Base-by-base conservation (phyloP, 2,329 filamentous ascomycete species). In the Sclerotinia spermophila region DNA sequence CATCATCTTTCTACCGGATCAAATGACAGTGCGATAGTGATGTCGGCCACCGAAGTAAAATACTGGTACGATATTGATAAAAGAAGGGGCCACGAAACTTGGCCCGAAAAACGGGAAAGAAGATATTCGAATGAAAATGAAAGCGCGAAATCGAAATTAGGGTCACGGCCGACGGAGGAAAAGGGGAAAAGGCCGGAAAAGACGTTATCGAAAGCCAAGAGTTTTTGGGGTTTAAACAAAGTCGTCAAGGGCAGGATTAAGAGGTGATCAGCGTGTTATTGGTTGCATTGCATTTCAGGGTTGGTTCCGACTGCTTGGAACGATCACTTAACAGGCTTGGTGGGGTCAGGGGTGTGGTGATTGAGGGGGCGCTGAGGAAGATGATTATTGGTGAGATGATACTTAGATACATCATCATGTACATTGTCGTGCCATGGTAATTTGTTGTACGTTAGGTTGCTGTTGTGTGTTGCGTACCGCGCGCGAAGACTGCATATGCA, bases 11-110 rank as follows among this genome's bases (percentile, higher is more conserved):
- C 68, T 33, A 69, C 68, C 24, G 68, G 59, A 24, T 69, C 68
- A 45, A 69, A 58, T 35, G 68, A 69, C 56, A 69, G 68, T 19
- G 68, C 68, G 15, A 69, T 69, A 55, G 68, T 69, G 38, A 69
- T 69, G 33, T 65, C 68, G 11, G 38, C 58, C 21, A 55, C 48
- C 24, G 68, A 56, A 45, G 15, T 64, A 5, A 64, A 65, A 30
- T 55, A 53, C 40, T 48, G 51, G 68, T 48, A 65, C 27, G 59
- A 69, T 21, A 35, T 56, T 3, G 38, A 45, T 24, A 64, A 51
- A 56, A 35, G 68, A 45, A 27, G 59, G 45, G 59, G 13, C 15
- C 24, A 55, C 15, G 48, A 56, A 45, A 51, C 27, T 44, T 69
- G 58, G 68, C 45, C 48, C 27, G 48, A 45, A 38, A 56, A 55